These are phyloP conservation scores for Cyclotella kingstonii DNA, from an alignment of 108 stramenopile genomes.

Conservation along the genomic window DNA sequence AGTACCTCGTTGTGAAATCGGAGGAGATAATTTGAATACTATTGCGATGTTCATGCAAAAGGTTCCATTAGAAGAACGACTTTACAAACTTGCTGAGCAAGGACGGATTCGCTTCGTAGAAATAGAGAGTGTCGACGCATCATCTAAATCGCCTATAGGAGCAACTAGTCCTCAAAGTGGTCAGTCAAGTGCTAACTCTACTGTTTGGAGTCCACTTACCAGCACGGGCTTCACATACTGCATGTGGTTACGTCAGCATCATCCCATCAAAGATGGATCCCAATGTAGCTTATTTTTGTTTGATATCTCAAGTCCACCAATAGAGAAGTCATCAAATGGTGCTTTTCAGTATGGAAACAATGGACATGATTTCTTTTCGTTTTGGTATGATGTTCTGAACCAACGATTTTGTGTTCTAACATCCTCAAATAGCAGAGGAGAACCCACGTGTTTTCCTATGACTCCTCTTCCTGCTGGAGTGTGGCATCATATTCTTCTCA, in stretches of 20 bases:
- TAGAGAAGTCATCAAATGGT: slow-evolving; percentile 49
- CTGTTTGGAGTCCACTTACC: slow-evolving; percentile 68
- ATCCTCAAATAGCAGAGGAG: slow-evolving; percentile 57
- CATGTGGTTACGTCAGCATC: slow-evolving; percentile 69
- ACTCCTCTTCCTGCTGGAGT: slow-evolving; percentile 73
- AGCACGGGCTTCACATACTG: slow-evolving; percentile 77
- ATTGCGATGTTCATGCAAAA: slow-evolving; percentile 77
- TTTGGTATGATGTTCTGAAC: slow-evolving; percentile 75
- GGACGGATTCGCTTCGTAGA: slow-evolving; percentile 75
- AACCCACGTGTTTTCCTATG: slow-evolving; percentile 74
- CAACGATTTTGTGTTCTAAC: slow-evolving; percentile 75
- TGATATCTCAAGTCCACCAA: slow-evolving; percentile 69
- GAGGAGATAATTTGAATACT: slow-evolving; percentile 78
- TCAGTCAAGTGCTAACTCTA: slow-evolving; percentile 46
- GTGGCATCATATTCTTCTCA: slow-evolving; percentile 86
- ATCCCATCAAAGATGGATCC: slow-evolving; percentile 46
- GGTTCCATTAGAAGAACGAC: slow-evolving; percentile 68
- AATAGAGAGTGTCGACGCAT: slow-evolving; percentile 66
- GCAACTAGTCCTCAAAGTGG: slow-evolving; percentile 41
- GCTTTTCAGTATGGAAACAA: slow-evolving; percentile 37
- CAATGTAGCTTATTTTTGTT: slow-evolving; percentile 68
- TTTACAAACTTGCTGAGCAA: slow-evolving; percentile 74
- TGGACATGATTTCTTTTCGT: slow-evolving; percentile 59
- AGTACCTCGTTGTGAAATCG: slow-evolving; percentile 65
- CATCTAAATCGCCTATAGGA: slow-evolving; percentile 50